Conservation (phyloP, 1,139 yeast species). For the Meyerozyma athensensis region DNA sequence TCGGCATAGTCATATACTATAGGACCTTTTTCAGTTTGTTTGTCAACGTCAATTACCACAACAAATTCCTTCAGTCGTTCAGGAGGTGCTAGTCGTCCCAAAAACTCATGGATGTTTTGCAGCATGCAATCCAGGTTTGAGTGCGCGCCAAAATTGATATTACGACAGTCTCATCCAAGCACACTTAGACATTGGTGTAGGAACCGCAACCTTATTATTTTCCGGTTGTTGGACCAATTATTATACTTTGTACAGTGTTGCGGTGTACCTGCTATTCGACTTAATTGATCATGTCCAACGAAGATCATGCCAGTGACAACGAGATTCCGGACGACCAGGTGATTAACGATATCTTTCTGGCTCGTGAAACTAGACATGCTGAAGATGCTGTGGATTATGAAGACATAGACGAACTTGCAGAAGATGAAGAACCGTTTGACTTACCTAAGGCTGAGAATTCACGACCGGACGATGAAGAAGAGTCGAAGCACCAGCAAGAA, state of each 20-base stretch:
- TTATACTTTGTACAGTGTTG: too few species aligned
- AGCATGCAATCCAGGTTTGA: too few species aligned
- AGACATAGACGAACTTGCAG: slow-evolving; percentile 93
- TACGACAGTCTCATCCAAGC: too few species aligned
- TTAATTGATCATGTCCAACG: not conserved
- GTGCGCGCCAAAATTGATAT: too few species aligned
- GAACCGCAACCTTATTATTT: too few species aligned
- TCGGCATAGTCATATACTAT: not conserved
- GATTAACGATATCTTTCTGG: slow-evolving; percentile 38
- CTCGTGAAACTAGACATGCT: slow-evolving; percentile 57
- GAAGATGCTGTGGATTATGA: slow-evolving; percentile 95
- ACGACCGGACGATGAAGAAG: slow-evolving; percentile 23
- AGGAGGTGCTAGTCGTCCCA: not conserved
- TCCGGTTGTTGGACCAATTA: too few species aligned
- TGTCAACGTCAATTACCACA: not conserved
- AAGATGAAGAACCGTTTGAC: slow-evolving; percentile 50
- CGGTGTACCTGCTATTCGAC: not conserved
- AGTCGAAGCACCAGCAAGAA: slow-evolving; percentile 26
- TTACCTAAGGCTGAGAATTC: slow-evolving; percentile 1
- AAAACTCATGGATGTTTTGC: not conserved
- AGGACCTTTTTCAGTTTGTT: not conserved
- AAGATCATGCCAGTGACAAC: not conserved
- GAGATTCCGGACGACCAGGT: slow-evolving; percentile 17
- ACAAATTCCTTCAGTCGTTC: not conserved
- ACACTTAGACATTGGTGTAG: too few species aligned